Evolutionary conservation across 768 basidiomycete species (phyloP), one percentile per base, ranked within the genome.

Genomic region (Kwoniella pini): DNA sequence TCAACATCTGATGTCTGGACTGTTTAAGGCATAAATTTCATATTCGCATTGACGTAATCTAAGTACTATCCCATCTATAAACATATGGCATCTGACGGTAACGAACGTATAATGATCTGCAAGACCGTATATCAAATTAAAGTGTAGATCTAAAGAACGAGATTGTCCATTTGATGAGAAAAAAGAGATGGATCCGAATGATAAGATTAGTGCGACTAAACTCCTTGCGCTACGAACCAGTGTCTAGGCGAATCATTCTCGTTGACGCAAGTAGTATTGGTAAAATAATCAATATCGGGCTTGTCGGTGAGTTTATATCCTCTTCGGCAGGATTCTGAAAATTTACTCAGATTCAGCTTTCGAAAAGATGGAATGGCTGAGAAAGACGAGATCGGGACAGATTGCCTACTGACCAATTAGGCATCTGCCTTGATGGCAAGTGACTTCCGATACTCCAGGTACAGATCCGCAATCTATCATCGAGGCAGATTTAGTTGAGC

Each of bases 371-470:
- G n/a, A n/a, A n/a, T n/a, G n/a, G n/a, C n/a, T n/a, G n/a, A n/a
- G n/a, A 2, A 53, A 38, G 9, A 10, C 26, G 51, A 5, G 24
- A 24, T 19, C 17, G 38, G 40, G 7, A 4, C 5, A 15, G 7
- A 36, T 4, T 27, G 53, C 7, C 7, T 17, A 61, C 62, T 57
- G 22, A 64, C 66, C 66, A 46, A 68, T 59, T n/a, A 62, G 17
- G 24, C 66, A 68, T 22, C 46, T 39, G 15, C 66, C 66, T 7
- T 40, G 17, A 17, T 30, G 22, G 40, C 66, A 68, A 24, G 24
- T 51, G 42, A 68, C 62, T 39, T 61, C 63, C 52, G 48, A 64
- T 33, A 58, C 63, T n/a, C 62, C 62, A 30, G 62, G 62, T 22
- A 68, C 39, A 28, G 58, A 48, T 21, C 48, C 58, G 48, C 66